phyloP scores from a whole-genome alignment of 257 asterid species.

The Nicotiana tomentosiformis region DNA sequence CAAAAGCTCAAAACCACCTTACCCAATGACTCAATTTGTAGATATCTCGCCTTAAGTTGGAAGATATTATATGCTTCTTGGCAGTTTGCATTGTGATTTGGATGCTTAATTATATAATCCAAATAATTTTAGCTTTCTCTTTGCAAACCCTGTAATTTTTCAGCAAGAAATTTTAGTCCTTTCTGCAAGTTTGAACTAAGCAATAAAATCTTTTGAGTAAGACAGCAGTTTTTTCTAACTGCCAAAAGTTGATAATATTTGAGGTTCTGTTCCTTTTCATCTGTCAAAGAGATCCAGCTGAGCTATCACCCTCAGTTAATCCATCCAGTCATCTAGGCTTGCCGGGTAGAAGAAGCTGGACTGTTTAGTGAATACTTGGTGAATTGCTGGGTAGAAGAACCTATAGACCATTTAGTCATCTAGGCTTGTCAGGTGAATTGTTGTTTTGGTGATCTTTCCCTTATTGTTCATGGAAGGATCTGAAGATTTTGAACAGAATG shows the following conservation, averaged over 20 bases:
- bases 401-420: no score
- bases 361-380: neutral
- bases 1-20: neutral
- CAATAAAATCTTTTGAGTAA: neutral
- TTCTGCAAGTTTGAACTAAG: neutral
- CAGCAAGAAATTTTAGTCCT: neutral
- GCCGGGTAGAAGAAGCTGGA: neutral
- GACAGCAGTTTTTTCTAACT: neutral
- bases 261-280: neutral
- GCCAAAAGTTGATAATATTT: neutral
- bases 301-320: neutral
- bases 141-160: neutral
- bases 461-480: neutral
- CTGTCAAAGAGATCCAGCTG: neutral
- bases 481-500: neutral
- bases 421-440: no score
- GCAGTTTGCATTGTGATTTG: neutral
- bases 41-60: neutral
- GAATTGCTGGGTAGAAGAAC: neutral
- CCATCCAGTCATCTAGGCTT: neutral
- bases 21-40: neutral
- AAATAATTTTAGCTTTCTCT: neutral
- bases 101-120: neutral
- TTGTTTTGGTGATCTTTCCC: neutral
- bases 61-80: neutral